Conservation (phyloP, 106 monocot genomes). For the Alisma plantagoaquatica region DNA sequence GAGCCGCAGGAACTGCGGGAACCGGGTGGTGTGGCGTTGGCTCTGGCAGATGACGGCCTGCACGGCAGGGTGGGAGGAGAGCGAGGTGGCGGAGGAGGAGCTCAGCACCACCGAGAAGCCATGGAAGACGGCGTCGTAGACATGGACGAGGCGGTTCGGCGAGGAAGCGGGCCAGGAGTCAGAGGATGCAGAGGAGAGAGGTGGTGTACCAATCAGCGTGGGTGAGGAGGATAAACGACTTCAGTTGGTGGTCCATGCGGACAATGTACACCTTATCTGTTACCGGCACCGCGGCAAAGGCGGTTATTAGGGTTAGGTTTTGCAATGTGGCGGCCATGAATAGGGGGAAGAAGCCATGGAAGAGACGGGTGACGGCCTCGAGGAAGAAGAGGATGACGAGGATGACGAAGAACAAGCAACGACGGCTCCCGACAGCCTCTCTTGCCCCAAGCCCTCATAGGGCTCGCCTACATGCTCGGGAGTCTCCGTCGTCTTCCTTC, state of each 20-base stretch:
- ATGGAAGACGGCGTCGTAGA: not conserved
- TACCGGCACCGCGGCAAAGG: not conserved
- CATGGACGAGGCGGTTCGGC: not conserved
- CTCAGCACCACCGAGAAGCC: not conserved
- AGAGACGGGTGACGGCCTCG: too few species aligned
- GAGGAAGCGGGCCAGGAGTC: too few species aligned
- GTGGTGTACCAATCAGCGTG: not conserved
- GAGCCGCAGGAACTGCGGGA: not conserved
- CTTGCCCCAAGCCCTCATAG: too few species aligned
- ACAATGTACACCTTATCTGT: not conserved
- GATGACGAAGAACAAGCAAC: too few species aligned
- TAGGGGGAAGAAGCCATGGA: too few species aligned
- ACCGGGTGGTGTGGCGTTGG: not conserved
- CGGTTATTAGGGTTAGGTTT: too few species aligned
- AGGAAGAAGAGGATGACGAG: too few species aligned
- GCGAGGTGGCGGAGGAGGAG: not conserved
- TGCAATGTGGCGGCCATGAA: too few species aligned
- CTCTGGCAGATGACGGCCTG: not conserved
- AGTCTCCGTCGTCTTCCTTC: too few species aligned
- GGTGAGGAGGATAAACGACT: not conserved
- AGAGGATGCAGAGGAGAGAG: not conserved
- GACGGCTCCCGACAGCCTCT: too few species aligned
- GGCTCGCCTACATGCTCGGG: too few species aligned
- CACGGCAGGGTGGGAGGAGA: not conserved
- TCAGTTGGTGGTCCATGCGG: not conserved